Conservation (phyloP, 768 basidiomycete species). For the Leccinum aurantiacum region DNA sequence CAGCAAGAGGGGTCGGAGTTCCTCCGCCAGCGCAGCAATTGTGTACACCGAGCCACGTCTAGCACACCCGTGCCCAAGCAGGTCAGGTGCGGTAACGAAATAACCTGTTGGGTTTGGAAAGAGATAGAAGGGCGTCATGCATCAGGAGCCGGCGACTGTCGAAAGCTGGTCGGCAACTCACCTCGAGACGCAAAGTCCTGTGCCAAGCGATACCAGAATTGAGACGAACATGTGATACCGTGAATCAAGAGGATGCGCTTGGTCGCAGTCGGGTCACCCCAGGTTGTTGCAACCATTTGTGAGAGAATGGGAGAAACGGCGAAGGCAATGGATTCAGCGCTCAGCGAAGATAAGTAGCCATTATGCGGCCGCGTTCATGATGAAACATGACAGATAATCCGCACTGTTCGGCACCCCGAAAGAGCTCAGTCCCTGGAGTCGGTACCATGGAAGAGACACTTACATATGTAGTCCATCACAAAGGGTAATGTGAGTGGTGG, state of each 20-base stretch:
- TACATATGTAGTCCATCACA: no score
- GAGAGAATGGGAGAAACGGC: neutral
- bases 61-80: constrained; percentile 23
- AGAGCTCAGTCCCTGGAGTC: neutral
- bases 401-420: neutral
- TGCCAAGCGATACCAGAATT: constrained; percentile 17
- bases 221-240: constrained; percentile 16
- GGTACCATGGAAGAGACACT: no score
- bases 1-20: constrained; percentile 13
- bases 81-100: constrained; percentile 25
- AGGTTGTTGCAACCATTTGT: constrained; percentile 1
- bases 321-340: neutral
- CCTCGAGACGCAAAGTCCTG: constrained; percentile 19
- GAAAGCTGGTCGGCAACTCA: neutral
- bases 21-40: constrained; percentile 12
- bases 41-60: constrained; percentile 14
- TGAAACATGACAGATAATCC: neutral
- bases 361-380: no score
- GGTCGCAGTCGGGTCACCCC: constrained; percentile 19
- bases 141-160: neutral
- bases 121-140: neutral
- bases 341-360: neutral
- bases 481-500: no score
- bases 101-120: constrained; percentile 16
- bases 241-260: constrained; percentile 25